Evolutionary conservation across 495 filamentous ascomycete species (phyloP).

Genomic region (Penicillium crystallinum): DNA sequence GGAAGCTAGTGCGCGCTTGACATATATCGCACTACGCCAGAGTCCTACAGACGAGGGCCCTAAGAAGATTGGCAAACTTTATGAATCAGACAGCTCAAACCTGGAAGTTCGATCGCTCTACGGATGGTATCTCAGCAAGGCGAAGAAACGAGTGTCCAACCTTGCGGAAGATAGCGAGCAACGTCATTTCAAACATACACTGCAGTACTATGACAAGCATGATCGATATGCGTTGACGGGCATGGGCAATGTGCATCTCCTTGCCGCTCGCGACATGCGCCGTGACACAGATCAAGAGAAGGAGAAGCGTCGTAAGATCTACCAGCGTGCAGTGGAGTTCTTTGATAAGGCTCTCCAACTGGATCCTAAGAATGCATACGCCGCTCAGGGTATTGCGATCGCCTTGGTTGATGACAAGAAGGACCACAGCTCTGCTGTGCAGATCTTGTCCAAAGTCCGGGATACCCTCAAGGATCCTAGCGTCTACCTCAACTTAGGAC

Average conservation of each 20-base stretch:
- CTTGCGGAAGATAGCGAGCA: conserved; percentile 86
- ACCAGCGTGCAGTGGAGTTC: conserved; percentile 90
- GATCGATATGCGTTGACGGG: conserved; percentile 90
- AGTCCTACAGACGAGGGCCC: conserved; percentile 80
- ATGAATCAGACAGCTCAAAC: conserved; percentile 70
- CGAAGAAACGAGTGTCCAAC: conserved; percentile 72
- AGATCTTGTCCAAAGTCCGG: conserved; percentile 80
- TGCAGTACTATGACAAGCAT: conserved; percentile 93
- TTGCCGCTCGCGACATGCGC: conserved; percentile 87
- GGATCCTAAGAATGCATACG: conserved; percentile 89
- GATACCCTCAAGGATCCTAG: conserved; percentile 83
- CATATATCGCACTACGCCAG: conserved; percentile 84
- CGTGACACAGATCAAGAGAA: conserved; percentile 83
- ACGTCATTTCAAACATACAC: conserved; percentile 90
- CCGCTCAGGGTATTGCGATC: conserved; percentile 92
- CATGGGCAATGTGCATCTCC: conserved; percentile 91
- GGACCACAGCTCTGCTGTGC: conserved; percentile 71
- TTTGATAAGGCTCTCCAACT: conserved; percentile 95
- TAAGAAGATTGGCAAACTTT: conserved; percentile 74
- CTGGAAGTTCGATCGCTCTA: conserved; percentile 88
- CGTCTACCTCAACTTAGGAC: conserved; percentile 86
- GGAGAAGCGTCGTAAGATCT: conserved; percentile 79
- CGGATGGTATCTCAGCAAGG: conserved; percentile 87
- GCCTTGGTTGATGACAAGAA: conserved; percentile 90
- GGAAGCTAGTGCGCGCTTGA: conserved; percentile 78